A percentile compares a stretch with the other conserved stretches of the same genome.
Evolutionary conservation across 2,329 filamentous ascomycete species (phyloP).

Genomic region (Helicocarpus griseus): DNA sequence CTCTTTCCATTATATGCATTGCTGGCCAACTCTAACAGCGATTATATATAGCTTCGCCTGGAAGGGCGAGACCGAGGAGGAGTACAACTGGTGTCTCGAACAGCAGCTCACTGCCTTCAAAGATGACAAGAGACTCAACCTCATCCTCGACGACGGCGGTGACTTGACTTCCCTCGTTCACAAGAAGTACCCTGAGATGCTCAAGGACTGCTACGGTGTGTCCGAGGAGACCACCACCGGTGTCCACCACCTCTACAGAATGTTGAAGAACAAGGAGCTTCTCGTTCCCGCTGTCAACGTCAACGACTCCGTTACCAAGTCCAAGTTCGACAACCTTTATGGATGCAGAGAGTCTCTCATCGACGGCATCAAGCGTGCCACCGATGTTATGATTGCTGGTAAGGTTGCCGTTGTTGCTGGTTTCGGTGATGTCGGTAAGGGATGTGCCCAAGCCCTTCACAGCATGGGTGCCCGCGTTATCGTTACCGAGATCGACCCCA

Average conservation of each 20-base stretch:
- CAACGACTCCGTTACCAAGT: constrained; percentile 99
- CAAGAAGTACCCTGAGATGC: constrained; percentile 96
- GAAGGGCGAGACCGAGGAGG: constrained; percentile 96
- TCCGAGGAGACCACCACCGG: constrained; percentile 99
- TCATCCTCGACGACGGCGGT: constrained; percentile 98
- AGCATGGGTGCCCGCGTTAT: constrained; percentile 96
- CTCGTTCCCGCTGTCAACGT: constrained; percentile 96
- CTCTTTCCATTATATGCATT: constrained; percentile 25
- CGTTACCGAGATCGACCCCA: constrained; percentile 95
- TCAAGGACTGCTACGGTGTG: constrained; percentile 96
- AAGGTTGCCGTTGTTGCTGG: constrained; percentile 97
- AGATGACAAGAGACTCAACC: constrained; percentile 90
- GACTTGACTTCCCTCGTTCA: constrained; percentile 94
- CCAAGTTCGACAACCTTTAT: constrained; percentile 99
- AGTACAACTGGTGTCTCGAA: constrained; percentile 99
- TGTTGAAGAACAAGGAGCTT: constrained; percentile 84
- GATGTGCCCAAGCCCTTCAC: constrained; percentile 89
- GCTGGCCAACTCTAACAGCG: not conserved
- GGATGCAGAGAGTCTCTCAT: constrained; percentile 97
- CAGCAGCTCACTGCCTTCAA: constrained; percentile 97
- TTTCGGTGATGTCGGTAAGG: constrained; percentile 99
- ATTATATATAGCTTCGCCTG: constrained; percentile 48
- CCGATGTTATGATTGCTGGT: constrained; percentile 99
- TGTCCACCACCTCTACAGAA: constrained; percentile 98
- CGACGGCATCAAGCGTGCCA: constrained; percentile 99